phyloP scores from a whole-genome alignment of 768 basidiomycete genomes.

The Ephemerocybe angulata region DNA sequence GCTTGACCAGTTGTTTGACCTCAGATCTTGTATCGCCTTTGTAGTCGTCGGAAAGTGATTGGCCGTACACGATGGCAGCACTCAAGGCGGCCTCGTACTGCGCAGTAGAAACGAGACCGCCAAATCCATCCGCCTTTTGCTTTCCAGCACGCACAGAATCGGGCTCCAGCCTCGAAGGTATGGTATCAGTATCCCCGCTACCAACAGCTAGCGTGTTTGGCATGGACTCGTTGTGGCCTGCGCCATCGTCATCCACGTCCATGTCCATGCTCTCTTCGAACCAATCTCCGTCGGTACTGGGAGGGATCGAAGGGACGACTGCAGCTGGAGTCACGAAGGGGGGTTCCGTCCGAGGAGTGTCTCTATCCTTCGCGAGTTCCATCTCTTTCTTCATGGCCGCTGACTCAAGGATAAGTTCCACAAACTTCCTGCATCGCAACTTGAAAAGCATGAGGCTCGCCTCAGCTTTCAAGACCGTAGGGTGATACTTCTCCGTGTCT shows the following conservation, averaged over 20 bases:
- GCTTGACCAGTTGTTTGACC: conserved; percentile 63
- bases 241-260: conserved; percentile 51
- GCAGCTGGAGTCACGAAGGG: conserved; percentile 15
- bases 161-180: conserved; percentile 12
- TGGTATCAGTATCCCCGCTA: conserved; percentile 16
- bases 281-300: conserved; percentile 13
- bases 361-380: conserved; percentile 32
- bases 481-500: conserved; percentile 53
- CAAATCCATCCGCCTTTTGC: not conserved
- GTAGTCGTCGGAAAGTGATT: conserved; percentile 65
- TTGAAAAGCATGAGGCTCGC: conserved; percentile 75
- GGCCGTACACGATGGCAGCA: conserved; percentile 70
- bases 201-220: too few relatives aligned
- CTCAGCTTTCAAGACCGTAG: conserved; percentile 62
- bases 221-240: conserved; percentile 14
- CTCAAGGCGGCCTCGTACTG: conserved; percentile 59
- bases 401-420: conserved; percentile 74
- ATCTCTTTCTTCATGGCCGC: conserved; percentile 65
- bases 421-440: conserved; percentile 79
- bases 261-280: conserved; percentile 50
- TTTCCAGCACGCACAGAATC: not conserved
- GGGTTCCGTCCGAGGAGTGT: too few relatives aligned
- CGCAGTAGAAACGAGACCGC: conserved; percentile 7
- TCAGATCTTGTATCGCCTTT: conserved; percentile 58
- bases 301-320: conserved; percentile 21